Evolutionary conservation across 495 filamentous ascomycete species (phyloP), one percentile per base, ranked within the genome.

Genomic region (Penicillium canariense): DNA sequence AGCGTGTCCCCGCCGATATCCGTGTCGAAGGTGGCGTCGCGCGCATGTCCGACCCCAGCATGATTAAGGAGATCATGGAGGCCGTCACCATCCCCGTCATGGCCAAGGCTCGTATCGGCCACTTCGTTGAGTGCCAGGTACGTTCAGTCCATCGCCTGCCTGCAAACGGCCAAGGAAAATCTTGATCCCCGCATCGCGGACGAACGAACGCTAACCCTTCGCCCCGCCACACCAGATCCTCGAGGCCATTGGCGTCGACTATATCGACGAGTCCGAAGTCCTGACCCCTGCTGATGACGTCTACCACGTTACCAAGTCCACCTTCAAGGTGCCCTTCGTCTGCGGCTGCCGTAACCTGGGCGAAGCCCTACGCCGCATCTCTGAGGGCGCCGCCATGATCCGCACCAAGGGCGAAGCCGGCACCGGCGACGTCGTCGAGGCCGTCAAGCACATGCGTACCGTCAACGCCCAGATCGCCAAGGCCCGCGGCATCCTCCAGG

Each of bases 1-100:
- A 97, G 79, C 88, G 94, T 63, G 95, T 98, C 54, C 94, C 94
- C 53, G 93, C 95, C 59, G 94, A 98, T 77, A 98, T 98, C 75
- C 85, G 94, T 48, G 87, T 76, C 31, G 77, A 96, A 64, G 94
- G 94, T 60, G 94, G 94, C 68, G 94, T 98, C 15, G 91, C 93
- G 2, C 86, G 94, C 69, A 98, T 98, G 94, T 95, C 89, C 5
- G 94, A 97, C 77, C 94, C 94, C 8, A 72, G 77, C 58, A 91
- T 97, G 86, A 96, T 98, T 80, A 87, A 88, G 72, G 90, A 92
- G 71, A 98, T 98, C 65, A 96, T 96, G 87, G 84, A 81, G 6
- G 84, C 91, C 28, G 94, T 98, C n/a, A 97, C 94, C 14, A 97
- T 97, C 58, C 94, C 94, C 55, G 95, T 98, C 71, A 98, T 98